These are phyloP conservation scores for Thermothielavioides terrestris DNA, from an alignment of 495 filamentous ascomycete species.

Conservation along the genomic window DNA sequence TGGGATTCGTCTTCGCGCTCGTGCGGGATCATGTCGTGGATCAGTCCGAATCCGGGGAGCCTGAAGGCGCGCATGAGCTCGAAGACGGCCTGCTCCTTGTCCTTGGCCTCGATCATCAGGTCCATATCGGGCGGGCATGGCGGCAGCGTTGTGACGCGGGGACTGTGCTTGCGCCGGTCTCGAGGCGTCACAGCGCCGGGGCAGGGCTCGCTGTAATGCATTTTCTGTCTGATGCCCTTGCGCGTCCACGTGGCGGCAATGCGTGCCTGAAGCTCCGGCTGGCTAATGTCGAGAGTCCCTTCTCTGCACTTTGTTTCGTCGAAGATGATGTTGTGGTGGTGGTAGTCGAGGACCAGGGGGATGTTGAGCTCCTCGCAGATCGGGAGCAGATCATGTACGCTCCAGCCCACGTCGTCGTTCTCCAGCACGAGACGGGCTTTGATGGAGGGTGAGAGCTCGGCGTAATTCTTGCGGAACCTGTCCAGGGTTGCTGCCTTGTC, in stretches of 20 bases:
- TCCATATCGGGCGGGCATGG: constrained; percentile 79
- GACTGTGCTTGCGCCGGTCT: constrained; percentile 75
- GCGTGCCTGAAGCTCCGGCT: constrained; percentile 42
- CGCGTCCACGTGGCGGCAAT: constrained; percentile 80
- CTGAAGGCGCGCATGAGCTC: constrained; percentile 84
- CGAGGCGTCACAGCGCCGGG: constrained; percentile 63
- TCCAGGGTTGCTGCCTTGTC: constrained; percentile 76
- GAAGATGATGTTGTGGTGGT: constrained; percentile 94
- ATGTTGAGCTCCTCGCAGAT: constrained; percentile 91
- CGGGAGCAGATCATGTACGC: constrained; percentile 83
- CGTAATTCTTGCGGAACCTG: constrained; percentile 75
- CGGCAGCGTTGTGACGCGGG: constrained; percentile 66
- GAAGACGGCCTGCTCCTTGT: constrained; percentile 96
- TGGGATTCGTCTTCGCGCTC: constrained; percentile 72
- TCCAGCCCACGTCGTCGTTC: constrained; percentile 88
- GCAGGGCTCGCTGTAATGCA: constrained; percentile 87
- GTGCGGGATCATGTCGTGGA: constrained; percentile 74
- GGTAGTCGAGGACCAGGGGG: constrained; percentile 85
- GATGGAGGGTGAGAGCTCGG: constrained; percentile 49
- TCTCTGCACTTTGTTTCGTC: constrained; percentile 63
- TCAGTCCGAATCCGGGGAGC: constrained; percentile 63
- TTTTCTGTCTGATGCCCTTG: constrained; percentile 85
- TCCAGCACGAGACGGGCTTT: constrained; percentile 83
- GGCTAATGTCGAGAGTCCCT: constrained; percentile 79
- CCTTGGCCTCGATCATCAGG: constrained; percentile 97